A percentile compares a stretch with the other conserved stretches of the same genome.
Conservation (phyloP, 2,329 filamentous ascomycete genomes). For the Colletotrichum scovillei region DNA sequence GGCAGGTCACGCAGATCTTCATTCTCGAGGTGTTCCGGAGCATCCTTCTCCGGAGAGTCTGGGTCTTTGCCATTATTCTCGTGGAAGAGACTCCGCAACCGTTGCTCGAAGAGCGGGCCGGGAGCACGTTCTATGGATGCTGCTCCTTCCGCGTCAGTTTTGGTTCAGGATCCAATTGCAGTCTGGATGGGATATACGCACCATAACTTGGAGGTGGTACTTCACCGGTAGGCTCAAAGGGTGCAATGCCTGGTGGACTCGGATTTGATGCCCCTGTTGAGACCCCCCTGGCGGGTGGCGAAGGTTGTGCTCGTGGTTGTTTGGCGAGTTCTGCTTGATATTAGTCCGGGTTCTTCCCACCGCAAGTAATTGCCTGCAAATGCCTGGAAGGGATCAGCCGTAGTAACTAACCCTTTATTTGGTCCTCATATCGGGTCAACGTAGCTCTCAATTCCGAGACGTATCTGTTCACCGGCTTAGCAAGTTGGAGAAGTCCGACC, state of each 20-base stretch:
- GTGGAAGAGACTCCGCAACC: constrained; percentile 22
- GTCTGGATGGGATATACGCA: not conserved
- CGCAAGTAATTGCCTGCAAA: not conserved
- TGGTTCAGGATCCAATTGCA: not conserved
- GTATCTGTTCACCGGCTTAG: constrained; percentile 9
- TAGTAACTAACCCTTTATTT: constrained; percentile 6
- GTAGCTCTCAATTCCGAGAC: constrained; percentile 28
- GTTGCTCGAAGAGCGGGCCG: constrained; percentile 27
- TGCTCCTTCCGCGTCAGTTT: not conserved
- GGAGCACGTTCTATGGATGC: constrained; percentile 32
- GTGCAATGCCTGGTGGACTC: constrained; percentile 27
- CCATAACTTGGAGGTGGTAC: constrained; percentile 32
- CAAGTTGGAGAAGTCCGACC: not conserved
- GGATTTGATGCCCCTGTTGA: constrained; percentile 20
- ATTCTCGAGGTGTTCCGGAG: constrained; percentile 6
- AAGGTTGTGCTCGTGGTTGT: constrained; percentile 5
- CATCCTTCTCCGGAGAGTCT: constrained; percentile 21
- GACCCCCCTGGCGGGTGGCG: not conserved
- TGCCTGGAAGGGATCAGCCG: not conserved
- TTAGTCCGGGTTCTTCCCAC: not conserved
- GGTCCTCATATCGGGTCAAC: constrained; percentile 20
- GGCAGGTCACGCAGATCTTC: constrained; percentile 20
- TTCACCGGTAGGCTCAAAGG: constrained; percentile 25
- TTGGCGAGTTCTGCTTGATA: constrained; percentile 12
- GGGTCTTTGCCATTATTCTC: constrained; percentile 25